Evolutionary conservation across 768 basidiomycete species (phyloP).

Genomic region (Xerocomellus intermedius): DNA sequence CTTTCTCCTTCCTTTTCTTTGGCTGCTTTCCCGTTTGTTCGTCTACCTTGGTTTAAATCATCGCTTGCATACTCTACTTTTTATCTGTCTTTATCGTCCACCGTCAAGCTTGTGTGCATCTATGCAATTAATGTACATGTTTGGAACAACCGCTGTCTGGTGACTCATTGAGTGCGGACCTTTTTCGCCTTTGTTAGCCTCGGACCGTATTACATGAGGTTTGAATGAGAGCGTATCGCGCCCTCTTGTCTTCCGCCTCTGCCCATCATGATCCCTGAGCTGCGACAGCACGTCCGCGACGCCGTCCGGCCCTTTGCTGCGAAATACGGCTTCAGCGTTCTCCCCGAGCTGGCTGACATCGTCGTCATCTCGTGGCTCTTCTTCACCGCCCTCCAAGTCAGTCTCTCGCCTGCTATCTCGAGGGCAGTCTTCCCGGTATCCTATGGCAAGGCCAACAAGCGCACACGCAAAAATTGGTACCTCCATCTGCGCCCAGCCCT

Average conservation of each 20-base stretch:
- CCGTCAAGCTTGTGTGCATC: conserved; percentile 24
- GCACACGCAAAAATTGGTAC: conserved; percentile 62
- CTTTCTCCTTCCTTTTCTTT: background rate
- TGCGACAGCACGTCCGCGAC: conserved; percentile 30
- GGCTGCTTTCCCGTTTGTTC: background rate
- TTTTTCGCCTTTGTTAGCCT: conserved; percentile 12
- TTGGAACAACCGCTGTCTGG: conserved; percentile 6
- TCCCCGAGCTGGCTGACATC: conserved; percentile 54
- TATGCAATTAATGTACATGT: conserved; percentile 31
- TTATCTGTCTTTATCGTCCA: conserved; percentile 37
- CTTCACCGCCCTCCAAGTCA: conserved; percentile 58
- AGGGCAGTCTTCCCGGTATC: conserved; percentile 44
- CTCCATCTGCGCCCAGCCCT: background rate
- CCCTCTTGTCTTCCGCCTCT: background rate
- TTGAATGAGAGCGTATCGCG: background rate
- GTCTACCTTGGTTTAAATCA: conserved; percentile 21
- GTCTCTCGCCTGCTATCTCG: conserved; percentile 55
- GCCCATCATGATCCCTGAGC: conserved; percentile 28
- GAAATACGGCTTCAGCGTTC: conserved; percentile 49
- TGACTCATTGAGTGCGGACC: background rate
- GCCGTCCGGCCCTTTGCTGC: conserved; percentile 28
- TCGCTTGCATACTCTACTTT: conserved; percentile 25
- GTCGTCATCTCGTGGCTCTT: conserved; percentile 52
- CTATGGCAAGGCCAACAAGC: conserved; percentile 46
- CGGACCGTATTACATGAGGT: conserved; percentile 13